Evolutionary conservation across 441 rosid species (phyloP).

Genomic region (Corymbia citriodora): DNA sequence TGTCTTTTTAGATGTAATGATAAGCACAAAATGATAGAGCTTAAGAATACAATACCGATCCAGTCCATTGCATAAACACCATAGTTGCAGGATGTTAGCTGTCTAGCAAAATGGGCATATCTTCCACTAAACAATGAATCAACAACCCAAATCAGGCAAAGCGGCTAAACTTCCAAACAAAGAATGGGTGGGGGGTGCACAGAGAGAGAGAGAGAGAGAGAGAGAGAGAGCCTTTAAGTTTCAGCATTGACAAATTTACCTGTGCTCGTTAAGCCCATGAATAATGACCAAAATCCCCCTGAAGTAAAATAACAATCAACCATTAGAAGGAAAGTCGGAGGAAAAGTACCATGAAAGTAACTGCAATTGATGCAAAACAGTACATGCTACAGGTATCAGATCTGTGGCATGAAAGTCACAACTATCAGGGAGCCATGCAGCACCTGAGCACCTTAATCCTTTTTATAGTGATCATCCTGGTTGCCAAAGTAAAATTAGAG

Average conservation of each 20-base stretch:
- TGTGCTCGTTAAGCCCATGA: slow-evolving; percentile 93
- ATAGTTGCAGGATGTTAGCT: slow-evolving; percentile 51
- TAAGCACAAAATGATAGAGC: not conserved
- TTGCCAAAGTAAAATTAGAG: not conserved
- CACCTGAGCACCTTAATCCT: not conserved
- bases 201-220: not conserved
- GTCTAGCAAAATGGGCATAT: slow-evolving; percentile 84
- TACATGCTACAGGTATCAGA: slow-evolving; percentile 1
- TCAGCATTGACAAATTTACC: slow-evolving; percentile 31
- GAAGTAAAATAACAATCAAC: slow-evolving; percentile 10
- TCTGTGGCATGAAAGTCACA: not conserved
- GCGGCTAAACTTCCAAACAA: not conserved
- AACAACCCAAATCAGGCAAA: not conserved
- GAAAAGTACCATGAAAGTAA: not conserved
- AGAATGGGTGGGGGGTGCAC: not conserved
- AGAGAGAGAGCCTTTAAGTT: not conserved
- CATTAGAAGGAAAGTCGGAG: not conserved
- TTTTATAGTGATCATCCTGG: not conserved
- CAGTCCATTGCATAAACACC: slow-evolving; percentile 98
- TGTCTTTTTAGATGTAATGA: not conserved
- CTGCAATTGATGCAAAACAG: not conserved
- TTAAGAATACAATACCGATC: slow-evolving; percentile 46
- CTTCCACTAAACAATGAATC: slow-evolving; percentile 58
- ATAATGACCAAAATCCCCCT: slow-evolving; percentile 88
- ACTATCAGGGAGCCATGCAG: not conserved